Conservation (phyloP, 208 protist species). For the Acanthamoeba triangularis region DNA sequence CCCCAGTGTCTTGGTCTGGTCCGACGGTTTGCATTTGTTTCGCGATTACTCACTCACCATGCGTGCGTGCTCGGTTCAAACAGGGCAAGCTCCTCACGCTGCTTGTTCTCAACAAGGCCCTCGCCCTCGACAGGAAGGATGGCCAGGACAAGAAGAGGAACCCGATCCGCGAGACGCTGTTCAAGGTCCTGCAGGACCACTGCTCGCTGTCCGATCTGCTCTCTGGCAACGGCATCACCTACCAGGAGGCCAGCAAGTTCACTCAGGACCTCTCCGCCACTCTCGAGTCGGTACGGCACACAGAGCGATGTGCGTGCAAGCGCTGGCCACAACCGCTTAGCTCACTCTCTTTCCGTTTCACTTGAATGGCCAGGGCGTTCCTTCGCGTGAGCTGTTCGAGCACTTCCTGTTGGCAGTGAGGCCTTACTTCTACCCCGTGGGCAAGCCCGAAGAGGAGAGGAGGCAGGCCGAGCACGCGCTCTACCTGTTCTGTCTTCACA, state of each 20-base stretch:
- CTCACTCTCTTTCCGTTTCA: not conserved
- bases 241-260: not conserved
- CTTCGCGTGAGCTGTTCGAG: not conserved
- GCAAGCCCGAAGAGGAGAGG: slow-evolving; percentile 7
- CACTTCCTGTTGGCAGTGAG: not conserved
- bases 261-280: not conserved
- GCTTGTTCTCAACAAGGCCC: slow-evolving; percentile 48
- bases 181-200: not conserved
- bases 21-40: not conserved
- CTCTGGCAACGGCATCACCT: not conserved
- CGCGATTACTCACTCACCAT: too few species aligned
- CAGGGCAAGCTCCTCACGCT: slow-evolving; percentile 39
- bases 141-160: not conserved
- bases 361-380: not conserved
- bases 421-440: not conserved
- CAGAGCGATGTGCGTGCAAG: too few species aligned
- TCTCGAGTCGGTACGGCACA: not conserved
- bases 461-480: slow-evolving; percentile 32
- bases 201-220: not conserved
- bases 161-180: not conserved
- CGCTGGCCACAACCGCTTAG: not conserved
- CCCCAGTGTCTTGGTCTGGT: too few species aligned
- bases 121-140: not conserved
- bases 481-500: slow-evolving; percentile 43
- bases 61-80: not conserved